These are phyloP conservation scores for Orobanche coerulescens DNA, from an alignment of 257 asterid genomes.

Conservation along the genomic window DNA sequence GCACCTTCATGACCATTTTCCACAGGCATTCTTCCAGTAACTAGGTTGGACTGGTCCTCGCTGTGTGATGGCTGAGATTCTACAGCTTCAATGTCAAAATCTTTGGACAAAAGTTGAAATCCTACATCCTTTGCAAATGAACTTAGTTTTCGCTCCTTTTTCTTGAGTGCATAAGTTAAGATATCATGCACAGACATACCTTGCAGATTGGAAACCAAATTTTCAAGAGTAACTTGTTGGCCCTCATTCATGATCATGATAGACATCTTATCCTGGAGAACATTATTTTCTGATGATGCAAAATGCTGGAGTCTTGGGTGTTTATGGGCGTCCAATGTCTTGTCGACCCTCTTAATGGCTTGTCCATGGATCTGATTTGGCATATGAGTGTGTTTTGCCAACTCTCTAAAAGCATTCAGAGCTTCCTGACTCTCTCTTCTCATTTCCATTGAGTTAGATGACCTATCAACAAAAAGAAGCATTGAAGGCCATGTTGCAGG, in stretches of 20 bases:
- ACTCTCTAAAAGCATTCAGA: slow-evolving; percentile 63
- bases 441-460: slow-evolving; percentile 48
- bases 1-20: slow-evolving; percentile 25
- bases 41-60: slow-evolving; percentile 40
- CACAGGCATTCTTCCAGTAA: slow-evolving; percentile 26
- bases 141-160: slow-evolving; percentile 64
- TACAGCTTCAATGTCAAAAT: slow-evolving; percentile 49
- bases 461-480: slow-evolving; percentile 87
- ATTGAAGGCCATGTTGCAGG: slow-evolving; percentile 63
- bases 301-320: slow-evolving; percentile 38
- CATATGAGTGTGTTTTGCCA: slow-evolving; percentile 42
- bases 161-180: slow-evolving; percentile 55
- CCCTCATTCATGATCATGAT: slow-evolving; percentile 52
- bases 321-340: slow-evolving; percentile 31
- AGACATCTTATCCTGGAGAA: slow-evolving; percentile 62
- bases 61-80: slow-evolving; percentile 36
- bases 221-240: slow-evolving; percentile 54
- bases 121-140: slow-evolving; percentile 81
- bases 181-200: slow-evolving; percentile 75
- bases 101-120: slow-evolving; percentile 82
- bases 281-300: slow-evolving; percentile 39
- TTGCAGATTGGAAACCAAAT: slow-evolving; percentile 51
- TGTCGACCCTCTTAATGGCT: slow-evolving; percentile 29
- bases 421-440: slow-evolving; percentile 63
- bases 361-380: slow-evolving; percentile 33